Percentiles rank a stretch among this genome's conserved stretches.
Evolutionary conservation across 305 asterid genomes (phyloP).

Genomic region (Plantago lanceolata): DNA sequence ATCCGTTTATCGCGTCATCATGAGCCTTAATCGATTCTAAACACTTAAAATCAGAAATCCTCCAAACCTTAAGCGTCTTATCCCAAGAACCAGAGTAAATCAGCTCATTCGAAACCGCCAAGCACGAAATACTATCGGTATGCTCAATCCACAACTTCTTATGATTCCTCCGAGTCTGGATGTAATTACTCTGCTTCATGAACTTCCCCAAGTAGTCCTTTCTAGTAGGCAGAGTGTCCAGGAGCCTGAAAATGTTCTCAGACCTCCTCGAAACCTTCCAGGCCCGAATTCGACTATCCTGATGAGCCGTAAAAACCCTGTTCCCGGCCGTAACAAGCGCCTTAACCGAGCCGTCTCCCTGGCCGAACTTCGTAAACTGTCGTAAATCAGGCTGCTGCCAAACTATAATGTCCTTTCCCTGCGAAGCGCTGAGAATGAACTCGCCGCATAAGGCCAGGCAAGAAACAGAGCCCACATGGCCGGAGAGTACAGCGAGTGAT

Average conservation of each 20-base stretch:
- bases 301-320: constrained; percentile 79
- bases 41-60: constrained; percentile 72
- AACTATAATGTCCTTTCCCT: constrained; percentile 73
- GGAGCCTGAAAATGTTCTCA: constrained; percentile 64
- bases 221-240: constrained; percentile 65
- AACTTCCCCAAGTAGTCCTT: constrained; percentile 75
- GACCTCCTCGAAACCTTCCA: constrained; percentile 81
- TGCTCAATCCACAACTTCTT: constrained; percentile 82
- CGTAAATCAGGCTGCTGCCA: constrained; percentile 95
- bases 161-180: constrained; percentile 68
- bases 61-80: constrained; percentile 75
- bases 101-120: constrained; percentile 48
- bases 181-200: constrained; percentile 78
- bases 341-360: constrained; percentile 77
- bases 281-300: constrained; percentile 61
- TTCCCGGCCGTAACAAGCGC: constrained; percentile 61
- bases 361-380: constrained; percentile 67
- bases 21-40: constrained; percentile 80
- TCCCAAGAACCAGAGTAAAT: constrained; percentile 97
- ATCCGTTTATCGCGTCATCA: constrained; percentile 64
- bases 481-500: constrained; percentile 62
- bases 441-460: constrained; percentile 78
- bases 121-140: constrained; percentile 72
- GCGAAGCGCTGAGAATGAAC: constrained; percentile 85
- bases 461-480: constrained; percentile 71